Evolutionary conservation across 139 green algal genomes (phyloP).

Genomic region (Tetraselmis chui): DNA sequence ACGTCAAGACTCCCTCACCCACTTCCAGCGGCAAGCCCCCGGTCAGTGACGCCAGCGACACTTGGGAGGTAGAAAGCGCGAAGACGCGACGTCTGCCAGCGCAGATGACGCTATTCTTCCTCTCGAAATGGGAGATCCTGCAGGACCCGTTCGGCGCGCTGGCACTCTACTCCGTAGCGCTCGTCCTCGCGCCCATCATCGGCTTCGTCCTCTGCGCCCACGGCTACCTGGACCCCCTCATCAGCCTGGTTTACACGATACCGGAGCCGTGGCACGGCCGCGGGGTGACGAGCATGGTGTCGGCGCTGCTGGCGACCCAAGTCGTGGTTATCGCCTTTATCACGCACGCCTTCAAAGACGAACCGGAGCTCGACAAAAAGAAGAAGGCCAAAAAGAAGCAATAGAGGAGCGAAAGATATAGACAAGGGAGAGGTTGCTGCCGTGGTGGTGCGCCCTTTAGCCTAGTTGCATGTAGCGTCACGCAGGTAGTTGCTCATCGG

Average conservation of each 20-base stretch:
- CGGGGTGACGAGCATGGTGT: not conserved
- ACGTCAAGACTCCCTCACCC: no score
- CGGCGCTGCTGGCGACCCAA: not conserved
- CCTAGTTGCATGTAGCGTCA: no score
- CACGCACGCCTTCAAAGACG: not conserved
- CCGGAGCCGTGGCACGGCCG: not conserved
- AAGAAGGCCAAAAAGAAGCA: not conserved
- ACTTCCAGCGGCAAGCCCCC: no score
- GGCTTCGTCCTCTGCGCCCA: not conserved
- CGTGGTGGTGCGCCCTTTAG: no score
- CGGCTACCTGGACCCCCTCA: not conserved
- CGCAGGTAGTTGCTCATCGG: no score
- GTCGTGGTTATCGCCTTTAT: not conserved
- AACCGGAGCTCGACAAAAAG: not conserved
- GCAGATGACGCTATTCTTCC: not conserved
- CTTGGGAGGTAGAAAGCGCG: no score
- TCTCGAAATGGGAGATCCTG: not conserved
- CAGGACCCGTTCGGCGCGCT: not conserved
- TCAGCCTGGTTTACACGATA: not conserved
- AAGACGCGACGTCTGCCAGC: no score
- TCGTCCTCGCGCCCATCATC: not conserved
- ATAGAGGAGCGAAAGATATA: not conserved
- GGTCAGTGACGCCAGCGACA: no score
- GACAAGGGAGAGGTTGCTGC: no score
- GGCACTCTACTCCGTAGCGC: not conserved